Base-by-base conservation (phyloP, 2,329 filamentous ascomycete genomes). In the Hymenoscyphus fructigenus region DNA sequence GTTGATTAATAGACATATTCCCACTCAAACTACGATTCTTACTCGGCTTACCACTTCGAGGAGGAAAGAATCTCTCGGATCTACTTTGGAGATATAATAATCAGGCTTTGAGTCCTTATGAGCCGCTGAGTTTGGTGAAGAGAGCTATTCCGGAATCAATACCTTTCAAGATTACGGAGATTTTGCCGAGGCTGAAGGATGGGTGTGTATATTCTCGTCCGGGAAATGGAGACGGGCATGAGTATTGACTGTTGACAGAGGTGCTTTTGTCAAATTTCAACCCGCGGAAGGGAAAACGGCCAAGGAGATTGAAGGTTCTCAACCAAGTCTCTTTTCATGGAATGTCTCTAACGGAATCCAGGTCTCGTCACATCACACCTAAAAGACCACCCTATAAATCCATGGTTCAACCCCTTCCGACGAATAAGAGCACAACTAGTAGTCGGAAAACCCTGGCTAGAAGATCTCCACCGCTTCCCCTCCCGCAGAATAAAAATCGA, bases 331-430 rank as follows among this genome's bases (percentile, higher is more conserved):
- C 1, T 2, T 7, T 23, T 12, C 2, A 23, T 12, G 6, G n/a
- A 50, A n/a, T 20, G 7, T 0, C 17, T 15, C 44, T 47, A 9
- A 47, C n/a, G 7, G 5, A 20, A 47, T 17, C 5, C 59, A 69
- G 67, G 82, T 81, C 2, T 79, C 23, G 62, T 97, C 3, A 80
- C 84, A 28, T 79, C 85, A 36, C 84, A 89, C 68, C 81, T 98
- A 1, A 80, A 84, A 64, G 82, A 92, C 66, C 83, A 88, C 17
- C 90, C 89, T 0, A 85, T 96, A 44, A 91, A 88, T 66, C 93
- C 94, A 2, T 96, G 93, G 91, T 97, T 95, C 81, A 96, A 89
- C 70, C 93, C 93, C 0, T 89, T 97, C 69, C 83, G 86, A 26
- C 79, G 84, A 15, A 88, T 96, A 64, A 84, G 86, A 59, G 87